A percentile compares a stretch with the other conserved stretches of the same genome.
These are phyloP conservation scores for Trichoderma aggressivum DNA, from an alignment of 2,329 filamentous ascomycete species.

Conservation along the genomic window DNA sequence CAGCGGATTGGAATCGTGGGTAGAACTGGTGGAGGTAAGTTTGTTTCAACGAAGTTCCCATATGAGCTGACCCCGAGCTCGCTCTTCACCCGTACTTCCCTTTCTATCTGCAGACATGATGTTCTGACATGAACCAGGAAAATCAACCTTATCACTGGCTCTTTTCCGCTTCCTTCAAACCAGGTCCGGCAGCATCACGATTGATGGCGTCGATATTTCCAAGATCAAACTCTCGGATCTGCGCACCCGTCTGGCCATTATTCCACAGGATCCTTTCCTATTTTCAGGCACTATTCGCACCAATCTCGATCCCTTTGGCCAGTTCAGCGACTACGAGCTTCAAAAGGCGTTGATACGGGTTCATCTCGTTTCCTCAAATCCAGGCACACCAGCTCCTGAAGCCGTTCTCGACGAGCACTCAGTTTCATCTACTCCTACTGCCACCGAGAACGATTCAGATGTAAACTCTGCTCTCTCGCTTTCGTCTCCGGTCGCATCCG, in stretches of 20 bases:
- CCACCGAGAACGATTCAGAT: slow-evolving; percentile 31
- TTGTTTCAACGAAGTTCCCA: background rate
- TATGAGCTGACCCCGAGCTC: background rate
- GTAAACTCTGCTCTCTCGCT: background rate
- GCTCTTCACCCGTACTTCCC: background rate
- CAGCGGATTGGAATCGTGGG: slow-evolving; percentile 11
- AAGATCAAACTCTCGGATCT: slow-evolving; percentile 63
- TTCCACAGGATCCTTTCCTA: slow-evolving; percentile 67
- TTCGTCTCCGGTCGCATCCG: slow-evolving; percentile 51
- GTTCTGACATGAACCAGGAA: background rate
- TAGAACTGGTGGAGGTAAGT: slow-evolving; percentile 6
- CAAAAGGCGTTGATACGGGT: slow-evolving; percentile 62
- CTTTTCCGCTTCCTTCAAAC: slow-evolving; percentile 69
- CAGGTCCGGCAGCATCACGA: slow-evolving; percentile 55
- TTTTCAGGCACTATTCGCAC: slow-evolving; percentile 69
- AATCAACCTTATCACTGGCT: slow-evolving; percentile 35
- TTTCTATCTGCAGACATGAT: background rate
- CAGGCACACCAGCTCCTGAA: background rate
- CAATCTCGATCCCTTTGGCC: slow-evolving; percentile 68
- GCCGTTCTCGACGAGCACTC: slow-evolving; percentile 19
- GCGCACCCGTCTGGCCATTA: slow-evolving; percentile 65
- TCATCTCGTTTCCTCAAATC: slow-evolving; percentile 34
- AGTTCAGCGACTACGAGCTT: slow-evolving; percentile 61
- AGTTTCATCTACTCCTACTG: slow-evolving; percentile 43
- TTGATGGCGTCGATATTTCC: slow-evolving; percentile 68